Evolutionary conservation across 164 flowering plant genomes (phyloP).

Genomic region (Tetrastigma voinierianum): DNA sequence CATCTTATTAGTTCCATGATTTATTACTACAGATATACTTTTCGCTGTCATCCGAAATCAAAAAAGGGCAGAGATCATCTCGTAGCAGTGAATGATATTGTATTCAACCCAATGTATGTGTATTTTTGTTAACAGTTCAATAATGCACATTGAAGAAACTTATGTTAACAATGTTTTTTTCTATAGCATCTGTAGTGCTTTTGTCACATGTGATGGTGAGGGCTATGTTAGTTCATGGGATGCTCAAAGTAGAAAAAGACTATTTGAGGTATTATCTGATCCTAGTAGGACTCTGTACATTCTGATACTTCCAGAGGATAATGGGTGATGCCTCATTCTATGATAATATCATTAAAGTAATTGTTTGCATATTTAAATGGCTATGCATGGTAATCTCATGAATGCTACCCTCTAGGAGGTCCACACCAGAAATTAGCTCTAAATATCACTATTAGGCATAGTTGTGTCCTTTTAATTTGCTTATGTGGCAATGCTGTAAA

Average conservation of each 20-base stretch:
- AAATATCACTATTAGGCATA: no score
- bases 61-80: slow-evolving; percentile 53
- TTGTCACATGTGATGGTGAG: slow-evolving; percentile 80
- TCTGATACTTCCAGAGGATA: slow-evolving; percentile 1
- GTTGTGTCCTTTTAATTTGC: no score
- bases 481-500: no score
- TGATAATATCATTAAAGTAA: background rate
- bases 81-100: slow-evolving; percentile 78
- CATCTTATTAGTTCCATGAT: slow-evolving; percentile 5
- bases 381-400: no score
- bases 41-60: slow-evolving; percentile 75
- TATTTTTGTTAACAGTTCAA: background rate
- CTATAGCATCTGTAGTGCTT: slow-evolving; percentile 39
- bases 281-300: background rate
- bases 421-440: no score
- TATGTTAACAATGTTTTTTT: slow-evolving; percentile 1
- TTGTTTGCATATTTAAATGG: background rate
- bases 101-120: slow-evolving; percentile 71
- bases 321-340: background rate
- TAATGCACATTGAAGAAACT: background rate
- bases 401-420: no score
- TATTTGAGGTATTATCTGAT: slow-evolving; percentile 59
- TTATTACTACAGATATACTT: slow-evolving; percentile 56
- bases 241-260: slow-evolving; percentile 58
- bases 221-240: slow-evolving; percentile 79